These are phyloP conservation scores for Rhizophagus sp. DNA, from an alignment of 192 early-diverging fungal genomes.

Conservation along the genomic window DNA sequence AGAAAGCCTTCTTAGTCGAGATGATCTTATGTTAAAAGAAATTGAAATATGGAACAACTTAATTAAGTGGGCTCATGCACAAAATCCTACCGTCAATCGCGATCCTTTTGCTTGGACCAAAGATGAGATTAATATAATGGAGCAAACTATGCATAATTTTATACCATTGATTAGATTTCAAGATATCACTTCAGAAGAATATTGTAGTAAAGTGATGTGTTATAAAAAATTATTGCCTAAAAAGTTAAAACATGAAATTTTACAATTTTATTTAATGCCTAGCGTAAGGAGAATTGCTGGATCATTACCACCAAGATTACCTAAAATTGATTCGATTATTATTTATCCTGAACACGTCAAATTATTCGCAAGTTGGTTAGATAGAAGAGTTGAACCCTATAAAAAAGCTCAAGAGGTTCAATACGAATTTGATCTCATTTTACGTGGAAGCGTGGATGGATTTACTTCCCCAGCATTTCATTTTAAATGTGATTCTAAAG, in stretches of 20 bases:
- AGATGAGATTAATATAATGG: neutral
- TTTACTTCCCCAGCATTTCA: neutral
- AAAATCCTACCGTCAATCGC: neutral
- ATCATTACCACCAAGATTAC: neutral
- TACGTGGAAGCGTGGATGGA: neutral
- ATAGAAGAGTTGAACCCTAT: neutral
- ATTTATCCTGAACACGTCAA: neutral
- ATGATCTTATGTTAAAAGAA: neutral
- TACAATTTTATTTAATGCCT: neutral
- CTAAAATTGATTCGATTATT: neutral
- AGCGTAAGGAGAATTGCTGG: neutral
- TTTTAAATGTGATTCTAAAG: neutral
- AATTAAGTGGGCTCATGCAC: neutral
- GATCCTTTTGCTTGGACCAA: neutral
- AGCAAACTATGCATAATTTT: neutral
- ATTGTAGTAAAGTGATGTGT: neutral
- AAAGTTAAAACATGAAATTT: neutral
- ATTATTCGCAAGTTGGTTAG: neutral
- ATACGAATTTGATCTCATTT: neutral
- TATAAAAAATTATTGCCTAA: neutral
- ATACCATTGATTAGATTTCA: neutral
- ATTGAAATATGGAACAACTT: neutral
- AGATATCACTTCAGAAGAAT: neutral
- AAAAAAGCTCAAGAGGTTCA: neutral
- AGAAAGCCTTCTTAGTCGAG: neutral